These are phyloP conservation scores for Trichoderma semiorbis DNA, from an alignment of 2,329 filamentous ascomycete genomes.

Conservation along the genomic window DNA sequence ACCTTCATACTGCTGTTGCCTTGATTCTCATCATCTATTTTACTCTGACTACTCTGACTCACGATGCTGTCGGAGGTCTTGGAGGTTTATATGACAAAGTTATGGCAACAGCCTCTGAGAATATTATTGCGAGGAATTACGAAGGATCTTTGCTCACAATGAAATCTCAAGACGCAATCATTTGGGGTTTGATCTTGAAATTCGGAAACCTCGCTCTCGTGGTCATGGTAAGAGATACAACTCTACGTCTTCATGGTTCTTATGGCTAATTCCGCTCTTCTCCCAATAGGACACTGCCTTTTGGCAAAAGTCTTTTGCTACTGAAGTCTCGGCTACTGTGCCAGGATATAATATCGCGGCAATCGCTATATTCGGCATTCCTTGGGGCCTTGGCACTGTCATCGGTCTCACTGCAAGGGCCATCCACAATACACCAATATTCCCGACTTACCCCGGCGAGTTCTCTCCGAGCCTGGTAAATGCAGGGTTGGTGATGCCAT, in stretches of 20 bases:
- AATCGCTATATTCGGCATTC: slow-evolving; percentile 14
- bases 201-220: slow-evolving; percentile 16
- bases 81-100: slow-evolving; percentile 14
- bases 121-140: slow-evolving; percentile 5
- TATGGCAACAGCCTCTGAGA: slow-evolving; percentile 5
- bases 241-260: not conserved
- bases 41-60: not conserved
- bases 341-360: slow-evolving; percentile 13
- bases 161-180: slow-evolving; percentile 4
- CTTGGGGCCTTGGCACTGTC: slow-evolving; percentile 15
- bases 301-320: slow-evolving; percentile 17
- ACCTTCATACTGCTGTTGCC: slow-evolving; percentile 10
- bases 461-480: slow-evolving; percentile 3
- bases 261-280: not conserved
- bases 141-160: slow-evolving; percentile 15
- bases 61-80: slow-evolving; percentile 6
- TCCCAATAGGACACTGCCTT: slow-evolving; percentile 6
- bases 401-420: slow-evolving; percentile 14
- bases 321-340: slow-evolving; percentile 11
- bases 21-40: slow-evolving; percentile 16
- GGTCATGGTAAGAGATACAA: slow-evolving; percentile 1
- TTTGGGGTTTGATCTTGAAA: slow-evolving; percentile 12
- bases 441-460: slow-evolving; percentile 13
- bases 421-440: slow-evolving; percentile 13
- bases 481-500: slow-evolving; percentile 14